Percentiles rank a stretch among this genome's conserved stretches.
These are phyloP conservation scores for Lachnellula subtilissima DNA, from an alignment of 2,329 filamentous ascomycete species.

Conservation along the genomic window DNA sequence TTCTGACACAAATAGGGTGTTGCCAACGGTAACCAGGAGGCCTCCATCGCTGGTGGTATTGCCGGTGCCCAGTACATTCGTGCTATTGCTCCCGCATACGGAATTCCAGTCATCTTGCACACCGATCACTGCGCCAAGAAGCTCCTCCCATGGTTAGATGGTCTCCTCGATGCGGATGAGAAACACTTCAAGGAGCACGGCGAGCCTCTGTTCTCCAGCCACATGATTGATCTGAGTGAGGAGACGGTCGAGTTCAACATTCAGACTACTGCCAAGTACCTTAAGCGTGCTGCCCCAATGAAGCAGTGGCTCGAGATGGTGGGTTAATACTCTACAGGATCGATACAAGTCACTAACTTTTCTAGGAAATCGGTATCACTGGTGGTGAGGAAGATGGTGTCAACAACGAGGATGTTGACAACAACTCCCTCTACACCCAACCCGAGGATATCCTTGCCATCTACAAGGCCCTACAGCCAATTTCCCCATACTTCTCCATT, in stretches of 20 bases:
- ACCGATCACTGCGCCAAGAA: conserved; percentile 99
- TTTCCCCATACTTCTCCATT: conserved; percentile 96
- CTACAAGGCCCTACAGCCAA: conserved; percentile 76
- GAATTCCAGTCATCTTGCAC: conserved; percentile 87
- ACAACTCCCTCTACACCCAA: conserved; percentile 95
- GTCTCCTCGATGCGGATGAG: conserved; percentile 93
- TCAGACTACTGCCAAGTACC: conserved; percentile 83
- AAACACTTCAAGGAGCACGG: conserved; percentile 88
- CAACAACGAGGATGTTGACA: conserved; percentile 97
- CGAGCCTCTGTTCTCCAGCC: conserved; percentile 88
- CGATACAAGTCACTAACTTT: background rate
- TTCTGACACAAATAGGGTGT: conserved; percentile 52
- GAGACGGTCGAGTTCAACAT: conserved; percentile 90
- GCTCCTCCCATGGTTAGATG: conserved; percentile 95
- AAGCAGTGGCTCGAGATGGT: conserved; percentile 99
- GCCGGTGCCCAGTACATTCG: conserved; percentile 94
- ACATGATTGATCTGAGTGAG: conserved; percentile 99
- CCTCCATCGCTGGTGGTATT: conserved; percentile 81
- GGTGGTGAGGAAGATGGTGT: conserved; percentile 97
- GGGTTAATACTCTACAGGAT: conserved; percentile 22
- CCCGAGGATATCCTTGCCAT: conserved; percentile 93
- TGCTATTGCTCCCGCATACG: conserved; percentile 79
- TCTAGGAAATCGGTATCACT: conserved; percentile 80
- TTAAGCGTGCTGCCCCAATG: conserved; percentile 91
- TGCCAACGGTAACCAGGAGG: conserved; percentile 75